Evolutionary conservation across 2,329 filamentous ascomycete species (phyloP).

Genomic region (Neoscytalidium dimidiatum): DNA sequence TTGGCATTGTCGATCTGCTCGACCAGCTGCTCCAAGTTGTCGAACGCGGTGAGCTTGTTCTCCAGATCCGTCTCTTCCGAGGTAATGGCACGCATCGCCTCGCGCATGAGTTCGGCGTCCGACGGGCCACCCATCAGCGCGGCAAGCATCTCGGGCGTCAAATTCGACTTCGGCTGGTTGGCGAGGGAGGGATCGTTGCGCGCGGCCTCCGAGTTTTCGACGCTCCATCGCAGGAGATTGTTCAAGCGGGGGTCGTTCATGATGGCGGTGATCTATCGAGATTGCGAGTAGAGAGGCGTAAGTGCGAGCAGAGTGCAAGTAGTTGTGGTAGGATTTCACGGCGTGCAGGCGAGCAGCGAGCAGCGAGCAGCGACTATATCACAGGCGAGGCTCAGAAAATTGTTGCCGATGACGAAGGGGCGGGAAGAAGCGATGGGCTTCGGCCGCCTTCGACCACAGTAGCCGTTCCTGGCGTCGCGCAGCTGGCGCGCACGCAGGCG

Average conservation of each 20-base stretch:
- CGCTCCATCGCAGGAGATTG: slow-evolving; percentile 77
- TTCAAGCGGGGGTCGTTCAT: slow-evolving; percentile 67
- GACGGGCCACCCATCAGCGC: slow-evolving; percentile 80
- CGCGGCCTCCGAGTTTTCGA: slow-evolving; percentile 60
- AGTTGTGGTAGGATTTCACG: background rate
- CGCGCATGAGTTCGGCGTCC: slow-evolving; percentile 89
- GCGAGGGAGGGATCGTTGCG: slow-evolving; percentile 34
- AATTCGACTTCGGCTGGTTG: slow-evolving; percentile 37
- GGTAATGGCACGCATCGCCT: slow-evolving; percentile 75
- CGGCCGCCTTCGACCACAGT: slow-evolving; percentile 25
- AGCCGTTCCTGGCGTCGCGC: background rate
- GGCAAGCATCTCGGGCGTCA: slow-evolving; percentile 71
- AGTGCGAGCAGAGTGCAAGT: background rate
- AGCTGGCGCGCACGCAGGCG: background rate
- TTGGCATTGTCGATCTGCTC: slow-evolving; percentile 96
- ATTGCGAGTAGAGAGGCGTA: background rate
- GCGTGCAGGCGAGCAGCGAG: slow-evolving; percentile 4
- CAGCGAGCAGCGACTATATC: background rate
- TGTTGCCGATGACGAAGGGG: slow-evolving; percentile 20
- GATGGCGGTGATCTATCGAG: slow-evolving; percentile 23
- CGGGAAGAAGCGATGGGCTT: slow-evolving; percentile 20
- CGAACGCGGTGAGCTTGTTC: slow-evolving; percentile 80
- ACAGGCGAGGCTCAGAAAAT: slow-evolving; percentile 3
- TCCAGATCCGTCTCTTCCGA: slow-evolving; percentile 67
- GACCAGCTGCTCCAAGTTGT: slow-evolving; percentile 92